Percentiles rank a stretch among this genome's conserved stretches.
phyloP scores from a whole-genome alignment of 805 yeast species.

The Saccharomycopsis fodiens region DNA sequence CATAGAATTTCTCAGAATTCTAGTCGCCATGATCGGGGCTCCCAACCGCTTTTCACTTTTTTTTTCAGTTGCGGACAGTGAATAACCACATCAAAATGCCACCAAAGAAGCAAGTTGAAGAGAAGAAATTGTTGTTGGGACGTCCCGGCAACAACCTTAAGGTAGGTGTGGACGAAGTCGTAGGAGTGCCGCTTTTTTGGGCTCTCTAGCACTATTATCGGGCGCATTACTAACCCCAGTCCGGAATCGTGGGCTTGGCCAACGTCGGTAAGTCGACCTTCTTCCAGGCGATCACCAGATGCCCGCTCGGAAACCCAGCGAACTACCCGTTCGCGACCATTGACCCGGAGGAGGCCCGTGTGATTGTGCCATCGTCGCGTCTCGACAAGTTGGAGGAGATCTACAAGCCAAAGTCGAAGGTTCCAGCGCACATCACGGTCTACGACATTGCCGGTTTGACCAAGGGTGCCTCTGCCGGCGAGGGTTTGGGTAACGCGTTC shows the following conservation, averaged over 20 bases:
- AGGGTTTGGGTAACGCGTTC: conserved; percentile 97
- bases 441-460: conserved; percentile 98
- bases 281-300: conserved; percentile 93
- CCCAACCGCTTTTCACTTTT: too few relatives aligned
- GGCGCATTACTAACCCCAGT: too few relatives aligned
- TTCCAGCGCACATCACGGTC: conserved; percentile 88
- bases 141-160: conserved; percentile 72
- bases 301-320: conserved; percentile 93
- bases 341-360: conserved; percentile 97
- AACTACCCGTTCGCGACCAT: conserved; percentile 97
- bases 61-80: not conserved
- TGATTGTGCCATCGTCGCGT: conserved; percentile 85
- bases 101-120: conserved; percentile 65
- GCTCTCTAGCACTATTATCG: too few relatives aligned
- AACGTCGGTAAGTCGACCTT: conserved; percentile 94
- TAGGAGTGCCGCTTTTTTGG: not conserved
- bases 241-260: conserved; percentile 93
- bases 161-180: conserved; percentile 17
- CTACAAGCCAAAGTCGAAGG: conserved; percentile 77
- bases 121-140: conserved; percentile 70
- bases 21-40: too few relatives aligned
- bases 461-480: conserved; percentile 94
- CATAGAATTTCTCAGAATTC: too few relatives aligned
- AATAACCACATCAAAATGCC: conserved; percentile 44
- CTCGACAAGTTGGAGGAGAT: conserved; percentile 67